Evolutionary conservation across 306 rosid species (phyloP), one percentile per base, ranked within the genome.

Genomic region (Ochetophila trinervis): DNA sequence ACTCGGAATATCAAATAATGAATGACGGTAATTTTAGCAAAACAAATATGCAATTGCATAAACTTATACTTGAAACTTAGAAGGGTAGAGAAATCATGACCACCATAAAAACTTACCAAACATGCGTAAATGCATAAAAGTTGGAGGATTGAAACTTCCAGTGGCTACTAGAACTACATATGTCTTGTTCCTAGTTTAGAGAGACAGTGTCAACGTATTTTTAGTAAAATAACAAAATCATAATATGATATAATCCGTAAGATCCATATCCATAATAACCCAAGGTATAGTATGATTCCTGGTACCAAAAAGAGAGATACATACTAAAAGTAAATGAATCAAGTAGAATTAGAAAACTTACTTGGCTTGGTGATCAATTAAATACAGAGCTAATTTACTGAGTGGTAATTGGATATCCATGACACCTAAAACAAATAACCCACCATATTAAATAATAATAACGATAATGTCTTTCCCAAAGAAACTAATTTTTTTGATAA

Each of bases 141-240:
- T 92, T 21, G 98, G 93, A 51, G 98, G 96, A 74, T 89, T 92
- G 85, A 92, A 92, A 79, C 98, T 92, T 80, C 93, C 93, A 27
- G 89, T 82, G 48, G 90, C 86, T 15, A 89, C 85, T 53, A 92
- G 85, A 69, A 85, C 78, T 30, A 82, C 91, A 71, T 79, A 74
- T 74, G 67, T 78, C 81, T 80, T 85, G 72, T 69, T 80, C 55
- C 91, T 91, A 55, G 45, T 65, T 22, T 34, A 56, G 1, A 37
- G 22, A 68, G 48, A 75, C 20, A 13, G n/a, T 53, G 30, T 52
- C 44, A 19, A 19, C 36, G 12, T 14, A 17, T 36, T 49, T 21
- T n/a, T 11, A 63, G 35, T 45, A 8, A 11, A 47, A 5, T 24
- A 21, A 37, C 12, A 14, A 72, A 30, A 17, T n/a, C 13, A 52